These are phyloP conservation scores for Brasenia schreberi DNA, from an alignment of 164 flowering plant species.

Conservation along the genomic window DNA sequence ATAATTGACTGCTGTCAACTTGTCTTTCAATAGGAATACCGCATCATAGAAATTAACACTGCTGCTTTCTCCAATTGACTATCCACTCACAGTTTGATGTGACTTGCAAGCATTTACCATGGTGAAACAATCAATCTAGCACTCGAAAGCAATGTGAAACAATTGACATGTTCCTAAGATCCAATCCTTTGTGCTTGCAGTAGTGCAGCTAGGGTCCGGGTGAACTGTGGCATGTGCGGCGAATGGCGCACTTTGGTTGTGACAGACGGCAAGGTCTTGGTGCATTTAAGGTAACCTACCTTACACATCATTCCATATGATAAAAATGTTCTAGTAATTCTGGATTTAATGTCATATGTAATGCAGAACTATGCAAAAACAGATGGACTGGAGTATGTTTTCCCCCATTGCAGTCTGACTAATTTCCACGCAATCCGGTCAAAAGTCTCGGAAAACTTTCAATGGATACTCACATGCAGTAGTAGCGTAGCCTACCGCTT, in stretches of 20 bases:
- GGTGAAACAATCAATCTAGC: no score
- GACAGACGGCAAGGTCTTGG: conserved; percentile 94
- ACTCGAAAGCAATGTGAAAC: no score
- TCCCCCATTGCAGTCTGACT: conserved; percentile 82
- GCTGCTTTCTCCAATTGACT: no score
- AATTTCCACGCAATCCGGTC: conserved; percentile 41
- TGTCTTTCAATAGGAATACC: no score
- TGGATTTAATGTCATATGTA: background rate
- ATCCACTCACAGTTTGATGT: no score
- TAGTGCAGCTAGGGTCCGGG: conserved; percentile 99
- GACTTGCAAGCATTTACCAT: no score
- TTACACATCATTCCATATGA: no score
- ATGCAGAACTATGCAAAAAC: conserved; percentile 97
- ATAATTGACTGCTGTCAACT: no score
- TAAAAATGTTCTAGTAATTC: no score
- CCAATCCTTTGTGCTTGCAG: conserved; percentile 21
- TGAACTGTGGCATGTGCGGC: conserved; percentile 91
- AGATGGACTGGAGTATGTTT: conserved; percentile 91
- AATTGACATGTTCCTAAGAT: no score
- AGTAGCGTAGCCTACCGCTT: background rate
- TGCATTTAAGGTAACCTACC: conserved; percentile 72
- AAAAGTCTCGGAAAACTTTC: conserved; percentile 30
- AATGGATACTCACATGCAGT: conserved; percentile 42
- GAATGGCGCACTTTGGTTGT: conserved; percentile 99
- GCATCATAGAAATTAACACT: no score